Evolutionary conservation across 176 grass and related monocot species (phyloP), one percentile per base, ranked within the genome.

Genomic region (Ensete ventricosum): DNA sequence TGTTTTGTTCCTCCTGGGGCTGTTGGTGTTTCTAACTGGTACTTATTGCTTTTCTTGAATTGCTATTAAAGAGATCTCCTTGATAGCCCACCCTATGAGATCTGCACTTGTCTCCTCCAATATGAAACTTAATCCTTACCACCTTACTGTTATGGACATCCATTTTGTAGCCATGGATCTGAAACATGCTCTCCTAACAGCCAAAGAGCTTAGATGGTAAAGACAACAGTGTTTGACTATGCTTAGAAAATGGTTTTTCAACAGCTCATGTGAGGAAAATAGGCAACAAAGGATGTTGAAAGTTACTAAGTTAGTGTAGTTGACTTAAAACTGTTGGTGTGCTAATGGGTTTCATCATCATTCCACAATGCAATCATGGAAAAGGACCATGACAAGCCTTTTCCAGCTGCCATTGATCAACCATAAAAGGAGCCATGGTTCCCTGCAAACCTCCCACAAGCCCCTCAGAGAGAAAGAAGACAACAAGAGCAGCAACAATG

Each of bases 401-500:
- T 24, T 23, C 57, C 57, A n/a, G 72, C 69, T 76, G 16, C 74
- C 57, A 68, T 55, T 50, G 78, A 69, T 51, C 74, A 59, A 57
- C 53, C 85, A 91, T 91, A 91, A 85, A 88, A 88, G 85, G 74
- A 25, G 63, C 71, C 50, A 62, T 67, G 73, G 48, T 53, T 83
- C 78, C 57, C 85, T 60, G 12, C 63, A 62, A 84, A 20, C 26
- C 57, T 60, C 8, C 57, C 57, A 14, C 62, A 53, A 50, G 82
- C 64, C 34, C 34, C 34, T 43, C 34, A 70, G 76, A 74, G 23
- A 20, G 79, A 87, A 22, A 53, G 55, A 3, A 69, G 72, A 23
- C 62, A 77, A 67, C 86, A 43, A 50, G 55, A 23, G 26, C 43
- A 73, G 66, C 66, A 79, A 62, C 26, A 64, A 92, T 92, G 89